phyloP scores from a whole-genome alignment of 2,329 filamentous ascomycete species.

The Ambrosiella beaveri region DNA sequence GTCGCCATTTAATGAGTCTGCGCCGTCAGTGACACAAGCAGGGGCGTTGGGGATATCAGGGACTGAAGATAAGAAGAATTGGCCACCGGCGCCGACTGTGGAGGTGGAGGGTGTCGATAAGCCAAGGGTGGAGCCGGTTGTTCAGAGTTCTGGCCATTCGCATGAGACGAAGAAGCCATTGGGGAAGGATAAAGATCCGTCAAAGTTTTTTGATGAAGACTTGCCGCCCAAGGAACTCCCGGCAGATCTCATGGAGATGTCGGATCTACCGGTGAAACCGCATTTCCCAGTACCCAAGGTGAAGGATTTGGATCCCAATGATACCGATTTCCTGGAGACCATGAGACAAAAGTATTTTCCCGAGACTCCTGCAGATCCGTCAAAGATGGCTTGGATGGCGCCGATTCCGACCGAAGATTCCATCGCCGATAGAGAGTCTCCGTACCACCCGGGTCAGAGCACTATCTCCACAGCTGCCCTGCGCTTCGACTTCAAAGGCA shows the following conservation, averaged over 20 bases:
- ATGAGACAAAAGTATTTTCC: constrained; percentile 93
- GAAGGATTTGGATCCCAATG: constrained; percentile 66
- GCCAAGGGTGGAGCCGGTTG: constrained; percentile 3
- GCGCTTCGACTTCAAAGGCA: constrained; percentile 76
- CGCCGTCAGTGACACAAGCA: background rate
- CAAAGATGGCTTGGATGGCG: constrained; percentile 79
- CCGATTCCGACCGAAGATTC: constrained; percentile 48
- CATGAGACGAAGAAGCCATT: constrained; percentile 3
- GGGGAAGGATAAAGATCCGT: constrained; percentile 14
- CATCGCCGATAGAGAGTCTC: constrained; percentile 47
- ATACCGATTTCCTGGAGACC: constrained; percentile 65
- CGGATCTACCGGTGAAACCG: constrained; percentile 25
- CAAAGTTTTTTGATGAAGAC: constrained; percentile 24
- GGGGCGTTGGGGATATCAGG: background rate
- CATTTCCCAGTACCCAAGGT: constrained; percentile 44
- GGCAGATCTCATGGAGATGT: constrained; percentile 26
- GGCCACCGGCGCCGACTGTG: constrained; percentile 19
- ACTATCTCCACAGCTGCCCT: constrained; percentile 59
- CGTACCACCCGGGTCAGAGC: constrained; percentile 65
- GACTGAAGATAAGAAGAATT: constrained; percentile 7
- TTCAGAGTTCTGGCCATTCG: background rate
- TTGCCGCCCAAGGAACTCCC: constrained; percentile 25
- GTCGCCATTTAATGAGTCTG: constrained; percentile 25
- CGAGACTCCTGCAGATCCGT: constrained; percentile 65
- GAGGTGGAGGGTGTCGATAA: constrained; percentile 20